A percentile compares a stretch with the other conserved stretches of the same genome.
Evolutionary conservation across 768 basidiomycete species (phyloP).

Genomic region (Coprinellus micaceus): DNA sequence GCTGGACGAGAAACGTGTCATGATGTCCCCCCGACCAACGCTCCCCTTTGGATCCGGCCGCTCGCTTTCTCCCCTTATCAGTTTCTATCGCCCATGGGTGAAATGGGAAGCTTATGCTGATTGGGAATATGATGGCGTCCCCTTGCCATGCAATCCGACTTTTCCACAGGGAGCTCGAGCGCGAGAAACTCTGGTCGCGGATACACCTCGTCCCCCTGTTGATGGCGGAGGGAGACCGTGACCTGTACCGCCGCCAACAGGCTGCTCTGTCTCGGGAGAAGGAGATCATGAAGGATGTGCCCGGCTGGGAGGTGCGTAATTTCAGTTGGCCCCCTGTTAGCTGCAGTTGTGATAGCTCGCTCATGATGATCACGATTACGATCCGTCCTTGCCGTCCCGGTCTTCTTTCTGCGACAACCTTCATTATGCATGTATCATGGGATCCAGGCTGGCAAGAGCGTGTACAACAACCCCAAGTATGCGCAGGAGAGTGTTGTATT

Average conservation of each 20-base stretch:
- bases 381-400: slow-evolving; percentile 19
- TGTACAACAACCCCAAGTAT: slow-evolving; percentile 79
- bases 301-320: slow-evolving; percentile 85
- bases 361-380: slow-evolving; percentile 21
- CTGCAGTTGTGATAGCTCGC: slow-evolving; percentile 9
- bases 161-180: slow-evolving; percentile 76
- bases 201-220: slow-evolving; percentile 91
- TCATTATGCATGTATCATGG: slow-evolving; percentile 10
- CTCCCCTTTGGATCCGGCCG: slow-evolving; percentile 60
- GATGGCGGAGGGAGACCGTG: slow-evolving; percentile 91
- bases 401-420: slow-evolving; percentile 14
- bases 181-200: slow-evolving; percentile 93
- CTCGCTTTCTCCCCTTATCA: slow-evolving; percentile 39
- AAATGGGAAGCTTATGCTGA: slow-evolving; percentile 38
- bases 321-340: not conserved
- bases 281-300: slow-evolving; percentile 93
- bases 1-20: slow-evolving; percentile 69
- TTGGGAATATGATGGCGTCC: slow-evolving; percentile 33
- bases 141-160: slow-evolving; percentile 34
- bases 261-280: slow-evolving; percentile 76
- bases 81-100: slow-evolving; percentile 18
- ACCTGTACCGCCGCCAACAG: slow-evolving; percentile 74
- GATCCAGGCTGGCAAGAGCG: slow-evolving; percentile 74
- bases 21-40: slow-evolving; percentile 54
- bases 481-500: slow-evolving; percentile 2